Evolutionary conservation across 108 stramenopile genomes (phyloP), one percentile per base, ranked within the genome.

Genomic region (Pseudonitzschia pungens): DNA sequence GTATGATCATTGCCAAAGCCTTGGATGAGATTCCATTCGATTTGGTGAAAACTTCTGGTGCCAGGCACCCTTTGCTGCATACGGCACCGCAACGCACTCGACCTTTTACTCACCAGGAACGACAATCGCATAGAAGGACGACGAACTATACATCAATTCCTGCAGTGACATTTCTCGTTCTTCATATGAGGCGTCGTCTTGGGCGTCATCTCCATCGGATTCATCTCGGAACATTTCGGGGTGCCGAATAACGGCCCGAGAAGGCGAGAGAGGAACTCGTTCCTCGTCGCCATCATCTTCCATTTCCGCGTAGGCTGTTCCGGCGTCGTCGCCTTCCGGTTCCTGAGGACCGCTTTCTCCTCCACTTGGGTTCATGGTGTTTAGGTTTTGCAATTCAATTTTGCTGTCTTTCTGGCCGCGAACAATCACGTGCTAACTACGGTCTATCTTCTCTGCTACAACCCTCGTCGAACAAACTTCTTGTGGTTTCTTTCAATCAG

Each of bases 51-150:
- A 36, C 6, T 6, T 36, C 36, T 6, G 36, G 36, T 36, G 2
- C 36, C 2, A 2, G 6, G 36, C 36, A 36, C 36, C 2, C 36
- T 36, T 36, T 36, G 36, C 36, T 5, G 6, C 36, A 36, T 6
- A 36, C 36, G 36, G 6, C 36, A 36, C 36, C n/a, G 36, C 2
- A 5, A 36, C 36, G 6, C 2, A 6, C 36, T 5, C 6, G 24
- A 24, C 24, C 33, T 15, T 9, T 10, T 16, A 58, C 81, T 22
- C 63, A 83, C 82, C 92, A 57, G 92, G 92, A 67, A 86, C 82
- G 57, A 86, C 83, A 43, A 94, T 92, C 26, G 93, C 93, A 74
- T 92, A 84, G 74, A 86, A 94, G 20, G 90, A 92, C 3, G 89
- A 83, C 2, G 88, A 83, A 59, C 89, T 89, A 67, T 94, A 94